phyloP scores from a whole-genome alignment of 2,329 filamentous ascomycete genomes.

The Cryphonectria parasitica region DNA sequence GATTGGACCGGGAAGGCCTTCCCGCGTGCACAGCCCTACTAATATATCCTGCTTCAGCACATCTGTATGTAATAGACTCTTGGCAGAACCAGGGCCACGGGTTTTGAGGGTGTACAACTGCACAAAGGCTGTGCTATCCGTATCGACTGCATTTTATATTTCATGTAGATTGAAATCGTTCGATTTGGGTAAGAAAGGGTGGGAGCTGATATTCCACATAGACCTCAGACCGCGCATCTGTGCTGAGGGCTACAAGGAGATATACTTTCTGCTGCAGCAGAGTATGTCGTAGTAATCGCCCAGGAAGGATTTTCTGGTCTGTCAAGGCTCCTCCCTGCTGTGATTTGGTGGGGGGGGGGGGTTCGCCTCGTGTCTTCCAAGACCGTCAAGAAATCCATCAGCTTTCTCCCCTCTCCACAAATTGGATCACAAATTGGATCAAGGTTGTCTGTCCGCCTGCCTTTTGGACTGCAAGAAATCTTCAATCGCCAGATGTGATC shows the following conservation, averaged over 20 bases:
- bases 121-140: neutral
- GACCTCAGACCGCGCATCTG: too few relatives aligned
- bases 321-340: neutral
- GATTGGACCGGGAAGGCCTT: neutral
- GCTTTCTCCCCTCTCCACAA: neutral
- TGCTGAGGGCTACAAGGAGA: neutral
- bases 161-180: neutral
- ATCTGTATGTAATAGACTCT: neutral
- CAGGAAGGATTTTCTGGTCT: neutral
- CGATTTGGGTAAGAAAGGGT: neutral
- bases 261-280: neutral
- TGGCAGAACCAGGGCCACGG: neutral
- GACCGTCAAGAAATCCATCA: neutral
- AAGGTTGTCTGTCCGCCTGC: neutral
- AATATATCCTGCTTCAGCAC: neutral
- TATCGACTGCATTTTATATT: neutral
- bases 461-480: neutral
- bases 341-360: neutral
- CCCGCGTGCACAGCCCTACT: neutral
- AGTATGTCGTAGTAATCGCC: neutral
- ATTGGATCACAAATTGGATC: neutral
- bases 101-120: too few relatives aligned
- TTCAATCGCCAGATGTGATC: neutral
- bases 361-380: too few relatives aligned
- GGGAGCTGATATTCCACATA: too few relatives aligned